phyloP scores from a whole-genome alignment of 768 basidiomycete genomes.

The Suillus cothurnatus region DNA sequence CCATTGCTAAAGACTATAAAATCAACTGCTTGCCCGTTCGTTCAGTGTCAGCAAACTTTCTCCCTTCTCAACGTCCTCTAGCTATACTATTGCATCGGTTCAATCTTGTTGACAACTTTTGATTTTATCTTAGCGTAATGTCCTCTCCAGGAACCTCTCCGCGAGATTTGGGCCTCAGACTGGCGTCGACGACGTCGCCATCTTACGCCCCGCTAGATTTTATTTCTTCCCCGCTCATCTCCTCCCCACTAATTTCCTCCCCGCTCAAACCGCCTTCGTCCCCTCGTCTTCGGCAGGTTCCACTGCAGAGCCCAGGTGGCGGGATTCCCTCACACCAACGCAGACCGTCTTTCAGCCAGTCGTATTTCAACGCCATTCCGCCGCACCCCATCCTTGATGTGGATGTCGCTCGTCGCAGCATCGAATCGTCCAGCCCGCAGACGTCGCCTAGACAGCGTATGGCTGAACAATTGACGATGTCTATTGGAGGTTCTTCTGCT shows the following conservation, averaged over 20 bases:
- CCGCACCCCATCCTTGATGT: neutral
- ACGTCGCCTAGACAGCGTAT: neutral
- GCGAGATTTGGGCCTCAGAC: neutral
- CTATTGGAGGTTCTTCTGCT: neutral
- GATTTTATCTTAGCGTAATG: neutral
- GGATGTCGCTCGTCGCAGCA: neutral
- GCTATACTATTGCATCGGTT: neutral
- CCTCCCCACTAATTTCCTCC: too few relatives aligned
- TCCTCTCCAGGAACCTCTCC: neutral
- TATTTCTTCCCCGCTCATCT: conserved; percentile 26
- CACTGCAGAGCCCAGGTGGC: neutral
- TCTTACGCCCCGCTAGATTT: neutral
- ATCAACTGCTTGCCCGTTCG: neutral
- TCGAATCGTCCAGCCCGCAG: neutral
- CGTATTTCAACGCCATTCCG: neutral
- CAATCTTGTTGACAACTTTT: neutral
- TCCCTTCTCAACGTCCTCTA: neutral
- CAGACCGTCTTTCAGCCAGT: neutral
- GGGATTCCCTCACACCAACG: neutral
- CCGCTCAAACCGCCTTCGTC: conserved; percentile 26
- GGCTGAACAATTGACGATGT: neutral
- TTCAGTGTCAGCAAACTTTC: neutral
- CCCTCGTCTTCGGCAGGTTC: conserved; percentile 7
- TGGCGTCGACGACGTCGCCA: neutral
- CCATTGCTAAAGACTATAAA: neutral